These are phyloP conservation scores for Xylaria curta DNA, from an alignment of 495 filamentous ascomycete genomes.

Conservation along the genomic window DNA sequence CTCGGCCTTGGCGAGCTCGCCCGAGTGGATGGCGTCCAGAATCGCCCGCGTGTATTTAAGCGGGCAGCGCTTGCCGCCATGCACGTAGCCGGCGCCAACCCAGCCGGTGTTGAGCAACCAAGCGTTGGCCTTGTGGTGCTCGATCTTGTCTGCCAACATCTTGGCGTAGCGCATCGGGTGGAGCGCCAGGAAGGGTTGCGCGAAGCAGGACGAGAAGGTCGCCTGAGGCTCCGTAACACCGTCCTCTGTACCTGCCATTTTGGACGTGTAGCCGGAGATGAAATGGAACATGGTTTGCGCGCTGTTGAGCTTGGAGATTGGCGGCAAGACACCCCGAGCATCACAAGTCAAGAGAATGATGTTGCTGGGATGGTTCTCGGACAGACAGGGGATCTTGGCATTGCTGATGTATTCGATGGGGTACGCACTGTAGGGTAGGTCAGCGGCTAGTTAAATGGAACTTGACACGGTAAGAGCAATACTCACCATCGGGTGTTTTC, in stretches of 20 bases:
- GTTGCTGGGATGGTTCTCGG: constrained; percentile 88
- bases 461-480: neutral
- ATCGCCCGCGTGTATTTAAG: constrained; percentile 99
- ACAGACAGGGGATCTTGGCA: constrained; percentile 96
- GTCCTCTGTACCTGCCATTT: constrained; percentile 99
- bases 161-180: constrained; percentile 99
- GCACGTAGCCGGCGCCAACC: constrained; percentile 94
- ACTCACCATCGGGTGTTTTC: constrained; percentile 90
- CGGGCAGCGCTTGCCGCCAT: constrained; percentile 97
- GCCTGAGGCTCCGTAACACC: constrained; percentile 96
- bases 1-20: constrained; percentile 86
- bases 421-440: constrained; percentile 68
- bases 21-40: constrained; percentile 95
- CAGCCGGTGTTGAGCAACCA: constrained; percentile 99
- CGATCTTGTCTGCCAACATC: constrained; percentile 98
- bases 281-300: constrained; percentile 99
- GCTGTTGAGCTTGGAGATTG: constrained; percentile 94
- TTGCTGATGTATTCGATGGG: constrained; percentile 98
- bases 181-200: constrained; percentile 97
- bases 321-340: constrained; percentile 94
- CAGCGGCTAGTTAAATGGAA: neutral
- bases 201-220: constrained; percentile 99
- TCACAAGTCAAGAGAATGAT: constrained; percentile 98
- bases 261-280: constrained; percentile 99
- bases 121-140: constrained; percentile 91